Evolutionary conservation across 768 basidiomycete species (phyloP).

Genomic region (Naganishia kalamii): DNA sequence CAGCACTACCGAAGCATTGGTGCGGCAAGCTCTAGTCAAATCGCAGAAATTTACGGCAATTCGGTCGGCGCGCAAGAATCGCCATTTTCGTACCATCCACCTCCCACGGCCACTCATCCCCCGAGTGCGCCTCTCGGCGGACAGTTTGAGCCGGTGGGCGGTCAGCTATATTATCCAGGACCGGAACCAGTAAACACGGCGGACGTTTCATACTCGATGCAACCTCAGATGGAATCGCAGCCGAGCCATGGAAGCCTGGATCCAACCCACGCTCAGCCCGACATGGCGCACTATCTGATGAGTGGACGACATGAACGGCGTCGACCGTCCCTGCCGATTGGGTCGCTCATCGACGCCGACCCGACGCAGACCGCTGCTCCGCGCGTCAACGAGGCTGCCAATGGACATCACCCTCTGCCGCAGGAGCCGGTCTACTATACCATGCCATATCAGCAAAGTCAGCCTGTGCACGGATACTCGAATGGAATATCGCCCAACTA

Average conservation of each 20-base stretch:
- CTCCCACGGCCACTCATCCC: constrained; percentile 16
- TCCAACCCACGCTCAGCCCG: neutral
- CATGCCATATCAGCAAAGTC: neutral
- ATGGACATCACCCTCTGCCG: neutral
- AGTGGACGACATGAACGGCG: constrained; percentile 4
- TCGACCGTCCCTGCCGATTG: constrained; percentile 4
- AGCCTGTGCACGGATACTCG: neutral
- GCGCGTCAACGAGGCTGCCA: neutral
- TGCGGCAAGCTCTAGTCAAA: constrained; percentile 15
- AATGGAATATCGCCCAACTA: neutral
- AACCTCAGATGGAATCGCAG: neutral
- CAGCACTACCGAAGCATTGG: constrained; percentile 10
- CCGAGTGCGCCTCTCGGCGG: neutral
- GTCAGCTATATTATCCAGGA: neutral
- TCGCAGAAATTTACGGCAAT: constrained; percentile 25
- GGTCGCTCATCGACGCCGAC: neutral
- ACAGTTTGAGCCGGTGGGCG: neutral
- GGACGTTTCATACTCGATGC: neutral
- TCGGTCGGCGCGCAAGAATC: constrained; percentile 16
- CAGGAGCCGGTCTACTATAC: constrained; percentile 3
- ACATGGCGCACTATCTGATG: constrained; percentile 5
- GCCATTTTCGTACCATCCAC: constrained; percentile 27
- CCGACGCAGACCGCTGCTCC: neutral
- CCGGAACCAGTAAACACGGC: neutral
- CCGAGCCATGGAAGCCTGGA: neutral